Percentiles rank a stretch among this genome's conserved stretches.
Evolutionary conservation across 176 grass and related monocot species (phyloP).

Genomic region (Tuctoria greenei): DNA sequence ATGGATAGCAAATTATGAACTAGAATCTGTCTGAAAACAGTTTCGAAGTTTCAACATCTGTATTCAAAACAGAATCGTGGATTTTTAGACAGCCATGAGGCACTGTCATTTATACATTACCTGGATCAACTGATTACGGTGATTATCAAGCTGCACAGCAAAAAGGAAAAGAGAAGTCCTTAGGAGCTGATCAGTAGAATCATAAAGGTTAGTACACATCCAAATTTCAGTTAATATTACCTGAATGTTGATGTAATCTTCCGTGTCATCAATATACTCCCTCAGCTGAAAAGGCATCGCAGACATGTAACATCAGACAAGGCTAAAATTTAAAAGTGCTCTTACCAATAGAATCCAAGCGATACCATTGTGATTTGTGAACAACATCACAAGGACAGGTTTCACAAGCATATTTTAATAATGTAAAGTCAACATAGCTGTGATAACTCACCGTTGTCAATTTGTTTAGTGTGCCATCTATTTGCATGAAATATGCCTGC

Average conservation of each 20-base stretch:
- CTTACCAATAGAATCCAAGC: slow-evolving; percentile 9
- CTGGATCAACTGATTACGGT: slow-evolving; percentile 99
- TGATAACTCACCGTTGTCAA: slow-evolving; percentile 76
- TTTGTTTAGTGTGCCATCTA: slow-evolving; percentile 97
- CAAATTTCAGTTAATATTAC: slow-evolving; percentile 33
- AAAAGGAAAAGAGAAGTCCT: slow-evolving; percentile 21
- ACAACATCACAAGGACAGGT: background rate
- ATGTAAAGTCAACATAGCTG: slow-evolving; percentile 22
- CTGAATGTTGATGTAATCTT: slow-evolving; percentile 99
- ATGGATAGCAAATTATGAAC: background rate
- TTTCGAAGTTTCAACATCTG: slow-evolving; percentile 8
- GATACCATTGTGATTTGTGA: background rate
- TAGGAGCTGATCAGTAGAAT: slow-evolving; percentile 5
- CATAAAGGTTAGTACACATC: background rate
- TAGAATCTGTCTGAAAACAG: background rate
- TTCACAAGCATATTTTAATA: slow-evolving; percentile 9
- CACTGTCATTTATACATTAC: slow-evolving; percentile 34
- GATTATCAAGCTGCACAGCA: slow-evolving; percentile 79
- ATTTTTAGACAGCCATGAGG: background rate
- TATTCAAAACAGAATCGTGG: background rate
- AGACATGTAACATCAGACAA: slow-evolving; percentile 36
- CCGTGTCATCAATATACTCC: slow-evolving; percentile 98
- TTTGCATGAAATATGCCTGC: slow-evolving; percentile 99
- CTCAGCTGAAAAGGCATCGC: slow-evolving; percentile 67
- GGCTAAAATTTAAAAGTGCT: slow-evolving; percentile 7